A percentile compares a stretch with the other conserved stretches of the same genome.
phyloP scores from a whole-genome alignment of 1,139 yeast genomes.

The Blastobotrys arbuscula region DNA sequence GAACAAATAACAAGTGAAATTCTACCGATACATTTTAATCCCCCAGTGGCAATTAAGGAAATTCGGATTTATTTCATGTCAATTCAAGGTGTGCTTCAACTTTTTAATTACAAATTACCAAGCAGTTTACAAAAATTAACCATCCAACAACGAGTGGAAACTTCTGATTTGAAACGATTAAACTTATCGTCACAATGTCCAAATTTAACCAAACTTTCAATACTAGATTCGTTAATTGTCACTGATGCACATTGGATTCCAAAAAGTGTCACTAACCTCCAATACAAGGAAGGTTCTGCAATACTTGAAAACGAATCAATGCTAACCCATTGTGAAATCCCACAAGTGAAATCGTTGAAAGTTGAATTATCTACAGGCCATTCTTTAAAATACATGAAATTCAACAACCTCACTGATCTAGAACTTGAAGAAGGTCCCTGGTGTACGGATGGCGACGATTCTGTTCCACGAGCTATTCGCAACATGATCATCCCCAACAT shows the following conservation, averaged over 20 bases:
- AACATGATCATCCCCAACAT: slow-evolving; percentile 9
- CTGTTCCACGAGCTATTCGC: slow-evolving; percentile 4
- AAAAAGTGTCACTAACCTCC: neutral
- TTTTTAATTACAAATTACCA: slow-evolving; percentile 1
- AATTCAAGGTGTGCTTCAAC: neutral
- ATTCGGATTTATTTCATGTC: slow-evolving; percentile 6
- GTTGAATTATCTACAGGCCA: slow-evolving; percentile 9
- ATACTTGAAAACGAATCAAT: neutral
- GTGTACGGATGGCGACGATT: slow-evolving; percentile 5
- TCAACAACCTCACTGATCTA: slow-evolving; percentile 1
- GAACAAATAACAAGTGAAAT: neutral
- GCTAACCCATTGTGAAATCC: neutral
- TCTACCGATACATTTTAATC: neutral
- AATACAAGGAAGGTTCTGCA: slow-evolving; percentile 3
- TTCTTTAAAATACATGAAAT: slow-evolving; percentile 8
- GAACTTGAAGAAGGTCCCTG: slow-evolving; percentile 11
- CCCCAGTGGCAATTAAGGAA: neutral
- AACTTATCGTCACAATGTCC: slow-evolving; percentile 1
- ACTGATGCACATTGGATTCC: slow-evolving; percentile 7
- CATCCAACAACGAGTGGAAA: neutral
- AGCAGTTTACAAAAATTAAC: neutral
- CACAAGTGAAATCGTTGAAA: slow-evolving; percentile 4
- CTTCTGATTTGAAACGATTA: slow-evolving; percentile 2
- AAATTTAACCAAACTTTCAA: neutral
- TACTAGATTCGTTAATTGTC: neutral